Percentiles rank a stretch among this genome's conserved stretches.
phyloP scores from a whole-genome alignment of 805 yeast genomes.

The Yarrowia phangngaensis region DNA sequence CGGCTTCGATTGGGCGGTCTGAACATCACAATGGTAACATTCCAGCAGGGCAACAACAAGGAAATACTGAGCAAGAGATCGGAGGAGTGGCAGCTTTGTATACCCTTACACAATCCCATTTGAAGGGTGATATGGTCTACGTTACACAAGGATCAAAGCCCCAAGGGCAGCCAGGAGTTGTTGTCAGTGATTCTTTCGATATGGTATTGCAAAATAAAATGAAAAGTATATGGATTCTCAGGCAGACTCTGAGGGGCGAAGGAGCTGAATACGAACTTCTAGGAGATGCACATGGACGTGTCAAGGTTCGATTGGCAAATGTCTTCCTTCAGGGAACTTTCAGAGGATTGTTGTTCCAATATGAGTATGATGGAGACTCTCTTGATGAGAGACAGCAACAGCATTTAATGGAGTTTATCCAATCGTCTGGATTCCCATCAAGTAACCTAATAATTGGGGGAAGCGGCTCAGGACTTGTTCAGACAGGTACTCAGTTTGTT shows the following conservation, averaged over 20 bases:
- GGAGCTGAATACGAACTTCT: slow-evolving; percentile 59
- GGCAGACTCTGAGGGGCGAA: slow-evolving; percentile 70
- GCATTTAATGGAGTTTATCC: slow-evolving; percentile 22
- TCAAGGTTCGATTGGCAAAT: slow-evolving; percentile 61
- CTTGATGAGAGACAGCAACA: slow-evolving; percentile 20
- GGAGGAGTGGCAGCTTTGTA: slow-evolving; percentile 32
- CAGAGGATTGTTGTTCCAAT: slow-evolving; percentile 63
- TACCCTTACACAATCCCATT: slow-evolving; percentile 37
- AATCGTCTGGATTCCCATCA: slow-evolving; percentile 13
- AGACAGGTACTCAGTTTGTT: slow-evolving; percentile 15
- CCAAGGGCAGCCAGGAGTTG: slow-evolving; percentile 36
- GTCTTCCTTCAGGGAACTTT: slow-evolving; percentile 70
- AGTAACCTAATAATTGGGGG: slow-evolving; percentile 12
- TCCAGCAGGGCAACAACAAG: slow-evolving; percentile 12
- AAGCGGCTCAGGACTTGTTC: slow-evolving; percentile 1
- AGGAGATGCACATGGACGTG: slow-evolving; percentile 42
- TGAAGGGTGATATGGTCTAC: slow-evolving; percentile 36
- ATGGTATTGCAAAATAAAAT: slow-evolving; percentile 53
- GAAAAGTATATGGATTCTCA: slow-evolving; percentile 63
- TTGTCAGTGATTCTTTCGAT: slow-evolving; percentile 57
- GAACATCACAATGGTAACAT: slow-evolving; percentile 15
- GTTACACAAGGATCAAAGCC: slow-evolving; percentile 32
- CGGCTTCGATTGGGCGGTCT: slow-evolving; percentile 41
- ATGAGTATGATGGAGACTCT: slow-evolving; percentile 41
- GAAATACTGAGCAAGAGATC: slow-evolving; percentile 3